Evolutionary conservation across 164 flowering plant species (phyloP).

Genomic region (Cinnamomum chago): DNA sequence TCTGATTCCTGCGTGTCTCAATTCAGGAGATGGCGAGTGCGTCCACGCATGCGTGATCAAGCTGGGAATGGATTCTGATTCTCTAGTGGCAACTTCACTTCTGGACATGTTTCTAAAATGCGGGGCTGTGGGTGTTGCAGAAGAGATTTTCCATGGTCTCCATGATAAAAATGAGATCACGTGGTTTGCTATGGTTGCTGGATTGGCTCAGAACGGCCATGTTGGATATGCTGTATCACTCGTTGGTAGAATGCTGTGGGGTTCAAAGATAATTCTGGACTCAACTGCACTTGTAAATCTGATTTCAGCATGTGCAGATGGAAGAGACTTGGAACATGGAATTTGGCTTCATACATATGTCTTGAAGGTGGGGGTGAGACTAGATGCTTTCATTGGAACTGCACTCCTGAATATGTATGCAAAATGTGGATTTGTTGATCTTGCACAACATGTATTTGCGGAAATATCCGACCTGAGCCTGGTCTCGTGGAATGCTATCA

Average conservation of each 20-base stretch:
- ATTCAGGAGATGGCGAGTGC: constrained; percentile 2
- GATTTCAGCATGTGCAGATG: constrained; percentile 9
- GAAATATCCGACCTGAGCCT: constrained; percentile 4
- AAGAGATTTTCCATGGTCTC: constrained; percentile 11
- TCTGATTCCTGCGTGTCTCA: constrained; percentile 9
- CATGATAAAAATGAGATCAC: constrained; percentile 12
- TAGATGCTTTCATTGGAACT: constrained; percentile 15
- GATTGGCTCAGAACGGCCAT: constrained; percentile 11
- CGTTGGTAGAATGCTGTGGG: constrained; percentile 6
- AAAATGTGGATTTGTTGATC: constrained; percentile 5
- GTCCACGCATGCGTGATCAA: constrained; percentile 5
- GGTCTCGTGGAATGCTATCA: constrained; percentile 21
- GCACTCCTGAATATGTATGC: constrained; percentile 17
- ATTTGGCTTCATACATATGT: constrained; percentile 11
- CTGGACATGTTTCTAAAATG: constrained; percentile 14
- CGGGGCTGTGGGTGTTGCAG: neutral
- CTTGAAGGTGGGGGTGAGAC: constrained; percentile 5
- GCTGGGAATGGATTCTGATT: constrained; percentile 8
- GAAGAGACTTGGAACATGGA: constrained; percentile 9
- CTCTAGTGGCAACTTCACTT: constrained; percentile 14
- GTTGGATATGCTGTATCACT: constrained; percentile 8
- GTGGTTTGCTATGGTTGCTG: constrained; percentile 19
- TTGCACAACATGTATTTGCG: constrained; percentile 6
- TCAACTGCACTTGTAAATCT: constrained; percentile 9
- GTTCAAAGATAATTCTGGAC: constrained; percentile 9